These are phyloP conservation scores for Cadophora luteo-olivacea DNA, from an alignment of 2,329 filamentous ascomycete genomes.

Conservation along the genomic window DNA sequence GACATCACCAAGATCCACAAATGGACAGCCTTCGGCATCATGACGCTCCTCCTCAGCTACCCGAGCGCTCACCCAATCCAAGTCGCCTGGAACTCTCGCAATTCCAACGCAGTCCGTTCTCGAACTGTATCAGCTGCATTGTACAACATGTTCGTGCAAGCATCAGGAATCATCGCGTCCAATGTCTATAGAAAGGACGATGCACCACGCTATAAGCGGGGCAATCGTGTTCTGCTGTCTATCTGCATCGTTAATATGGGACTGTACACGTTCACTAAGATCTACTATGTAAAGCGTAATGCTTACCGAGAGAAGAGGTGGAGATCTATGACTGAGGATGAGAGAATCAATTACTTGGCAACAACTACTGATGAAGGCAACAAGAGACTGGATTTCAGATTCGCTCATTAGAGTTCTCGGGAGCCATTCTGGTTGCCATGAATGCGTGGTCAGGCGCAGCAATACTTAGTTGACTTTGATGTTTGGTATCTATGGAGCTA, in stretches of 20 bases:
- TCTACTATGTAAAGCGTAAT: slow-evolving; percentile 56
- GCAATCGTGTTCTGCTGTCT: slow-evolving; percentile 56
- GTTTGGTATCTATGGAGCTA: no score
- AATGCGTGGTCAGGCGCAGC: no score
- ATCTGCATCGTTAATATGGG: slow-evolving; percentile 55
- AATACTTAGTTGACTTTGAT: no score
- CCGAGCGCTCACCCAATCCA: slow-evolving; percentile 53
- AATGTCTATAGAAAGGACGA: slow-evolving; percentile 51
- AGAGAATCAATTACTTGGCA: slow-evolving; percentile 53
- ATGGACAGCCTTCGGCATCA: slow-evolving; percentile 52
- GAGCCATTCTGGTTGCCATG: background rate
- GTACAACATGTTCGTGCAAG: slow-evolving; percentile 64
- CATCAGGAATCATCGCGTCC: slow-evolving; percentile 47
- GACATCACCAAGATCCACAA: slow-evolving; percentile 48
- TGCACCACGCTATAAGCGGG: slow-evolving; percentile 57
- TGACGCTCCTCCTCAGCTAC: slow-evolving; percentile 50
- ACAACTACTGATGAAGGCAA: slow-evolving; percentile 51
- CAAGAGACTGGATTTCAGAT: slow-evolving; percentile 44
- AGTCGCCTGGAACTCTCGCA: slow-evolving; percentile 58
- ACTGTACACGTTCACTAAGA: slow-evolving; percentile 46
- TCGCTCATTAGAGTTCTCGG: slow-evolving; percentile 39
- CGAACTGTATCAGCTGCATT: slow-evolving; percentile 66
- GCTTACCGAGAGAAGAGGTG: slow-evolving; percentile 49
- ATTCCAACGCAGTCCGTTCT: slow-evolving; percentile 66
- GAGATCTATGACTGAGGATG: slow-evolving; percentile 52